These are phyloP conservation scores for Cytospora piceae DNA, from an alignment of 2,329 filamentous ascomycete genomes.

Conservation along the genomic window DNA sequence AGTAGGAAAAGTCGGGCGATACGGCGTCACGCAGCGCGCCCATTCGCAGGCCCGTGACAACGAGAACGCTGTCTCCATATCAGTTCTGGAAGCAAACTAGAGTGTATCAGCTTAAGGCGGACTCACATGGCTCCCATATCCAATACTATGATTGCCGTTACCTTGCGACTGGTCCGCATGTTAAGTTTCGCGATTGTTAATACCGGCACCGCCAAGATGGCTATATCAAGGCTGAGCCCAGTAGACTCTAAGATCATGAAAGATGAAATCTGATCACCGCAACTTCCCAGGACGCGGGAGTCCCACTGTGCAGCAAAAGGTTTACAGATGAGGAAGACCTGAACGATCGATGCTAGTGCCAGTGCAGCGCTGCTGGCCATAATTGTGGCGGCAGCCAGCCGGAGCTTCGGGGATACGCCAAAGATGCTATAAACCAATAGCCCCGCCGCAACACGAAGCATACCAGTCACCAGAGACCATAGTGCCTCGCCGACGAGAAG, in stretches of 20 bases:
- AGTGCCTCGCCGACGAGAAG: slow-evolving; percentile 10
- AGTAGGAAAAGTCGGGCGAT: slow-evolving; percentile 21
- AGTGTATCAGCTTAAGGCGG: no score
- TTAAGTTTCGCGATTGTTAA: not conserved
- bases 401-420: no score
- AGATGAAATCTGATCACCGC: slow-evolving; percentile 16
- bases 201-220: not conserved
- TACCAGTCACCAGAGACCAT: slow-evolving; percentile 6
- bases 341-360: not conserved
- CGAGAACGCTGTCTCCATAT: slow-evolving; percentile 6
- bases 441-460: slow-evolving; percentile 3
- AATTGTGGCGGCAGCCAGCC: not conserved
- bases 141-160: not conserved
- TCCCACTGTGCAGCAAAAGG: slow-evolving; percentile 24
- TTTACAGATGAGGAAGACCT: slow-evolving; percentile 14
- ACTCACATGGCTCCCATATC: slow-evolving; percentile 16
- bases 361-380: not conserved
- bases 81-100: no score
- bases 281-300: slow-evolving; percentile 2
- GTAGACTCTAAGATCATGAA: slow-evolving; percentile 7
- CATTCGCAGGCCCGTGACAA: slow-evolving; percentile 16
- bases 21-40: slow-evolving; percentile 11
- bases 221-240: slow-evolving; percentile 9
- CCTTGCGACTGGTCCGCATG: not conserved
- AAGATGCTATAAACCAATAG: not conserved